Base-by-base conservation (phyloP, 148 eudicot genomes). In the Rhododendron molle region DNA sequence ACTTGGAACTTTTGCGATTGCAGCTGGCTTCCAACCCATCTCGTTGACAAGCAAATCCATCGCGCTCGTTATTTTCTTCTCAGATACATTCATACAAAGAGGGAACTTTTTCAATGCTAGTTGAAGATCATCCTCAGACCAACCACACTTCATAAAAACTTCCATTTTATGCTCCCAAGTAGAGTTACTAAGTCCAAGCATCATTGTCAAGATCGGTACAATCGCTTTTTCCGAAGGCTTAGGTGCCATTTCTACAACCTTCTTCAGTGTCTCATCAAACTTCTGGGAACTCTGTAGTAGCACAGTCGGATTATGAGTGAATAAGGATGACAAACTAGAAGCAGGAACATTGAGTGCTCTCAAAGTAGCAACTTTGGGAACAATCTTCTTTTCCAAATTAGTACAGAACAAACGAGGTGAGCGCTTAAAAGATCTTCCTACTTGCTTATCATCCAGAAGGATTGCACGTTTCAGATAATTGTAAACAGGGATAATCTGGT, bases 61-160 rank as follows among this genome's bases (percentile, higher is more conserved):
- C 11, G 81, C 72, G 21, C 14, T 47, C 18, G 44, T 44, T 34
- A 78, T 40, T 40, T 40, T 40, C 44, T 40, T 40, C 44, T 40
- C 44, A 40, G 44, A 40, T 40, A 40, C 0, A 50, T 3, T 50
- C 86, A 88, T 84, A 72, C 88, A 86, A 14, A 34, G 56, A 2
- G 86, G 86, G 13, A 83, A 71, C 69, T 83, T 88, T 56, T 80
- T 83, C 56, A 88, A 88, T 34, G 90, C 90, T 30, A 23, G 47
- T 0, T 60, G 38, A 56, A 86, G 81, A 30, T 88, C 90, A 74
- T 86, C 90, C 12, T 84, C 74, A 54, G 90, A 84, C 88, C 90
- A 88, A 86, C 90, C 90, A 86, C 88, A 88, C n/a, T 84, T 84
- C 44, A 26, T 81, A 77, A 84, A 87, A 26, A 69, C 80, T 14